Evolutionary conservation across 768 basidiomycete species (phyloP).

Genomic region (Termitomyces sp.): DNA sequence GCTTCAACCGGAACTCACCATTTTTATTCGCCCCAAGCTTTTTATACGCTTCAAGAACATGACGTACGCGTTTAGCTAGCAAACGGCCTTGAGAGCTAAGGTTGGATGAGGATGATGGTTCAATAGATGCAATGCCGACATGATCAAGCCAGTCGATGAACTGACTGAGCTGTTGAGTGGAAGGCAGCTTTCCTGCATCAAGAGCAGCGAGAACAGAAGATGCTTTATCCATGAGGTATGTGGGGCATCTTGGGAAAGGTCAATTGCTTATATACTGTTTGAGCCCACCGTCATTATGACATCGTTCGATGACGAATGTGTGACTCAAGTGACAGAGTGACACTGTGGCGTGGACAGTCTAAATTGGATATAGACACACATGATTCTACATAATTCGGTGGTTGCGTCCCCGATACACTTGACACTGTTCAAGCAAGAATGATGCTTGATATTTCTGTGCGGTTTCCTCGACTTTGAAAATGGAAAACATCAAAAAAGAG

Average conservation of each 20-base stretch:
- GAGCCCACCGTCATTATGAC: slow-evolving; percentile 9
- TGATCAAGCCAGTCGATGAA: slow-evolving; percentile 53
- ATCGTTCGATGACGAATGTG: neutral
- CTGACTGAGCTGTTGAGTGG: slow-evolving; percentile 47
- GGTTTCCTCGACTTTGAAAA: neutral
- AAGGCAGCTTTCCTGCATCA: slow-evolving; percentile 66
- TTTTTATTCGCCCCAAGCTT: slow-evolving; percentile 52
- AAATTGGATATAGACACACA: neutral
- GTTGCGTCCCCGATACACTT: neutral
- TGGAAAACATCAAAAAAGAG: neutral
- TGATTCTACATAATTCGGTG: neutral
- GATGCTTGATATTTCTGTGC: neutral
- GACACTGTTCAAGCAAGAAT: neutral
- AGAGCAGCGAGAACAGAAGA: slow-evolving; percentile 62
- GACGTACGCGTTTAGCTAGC: slow-evolving; percentile 43
- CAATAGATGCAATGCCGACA: slow-evolving; percentile 40
- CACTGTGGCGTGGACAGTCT: neutral
- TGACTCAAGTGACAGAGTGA: neutral
- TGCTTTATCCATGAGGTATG: slow-evolving; percentile 51
- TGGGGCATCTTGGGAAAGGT: neutral
- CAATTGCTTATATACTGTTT: neutral
- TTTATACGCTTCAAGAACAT: slow-evolving; percentile 56
- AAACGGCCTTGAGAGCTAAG: slow-evolving; percentile 53
- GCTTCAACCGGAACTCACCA: slow-evolving; percentile 23
- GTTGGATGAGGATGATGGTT: slow-evolving; percentile 29